Percentiles rank a stretch among this genome's conserved stretches.
phyloP scores from a whole-genome alignment of 2,329 filamentous ascomycete genomes.

The Didymella arachidicola region DNA sequence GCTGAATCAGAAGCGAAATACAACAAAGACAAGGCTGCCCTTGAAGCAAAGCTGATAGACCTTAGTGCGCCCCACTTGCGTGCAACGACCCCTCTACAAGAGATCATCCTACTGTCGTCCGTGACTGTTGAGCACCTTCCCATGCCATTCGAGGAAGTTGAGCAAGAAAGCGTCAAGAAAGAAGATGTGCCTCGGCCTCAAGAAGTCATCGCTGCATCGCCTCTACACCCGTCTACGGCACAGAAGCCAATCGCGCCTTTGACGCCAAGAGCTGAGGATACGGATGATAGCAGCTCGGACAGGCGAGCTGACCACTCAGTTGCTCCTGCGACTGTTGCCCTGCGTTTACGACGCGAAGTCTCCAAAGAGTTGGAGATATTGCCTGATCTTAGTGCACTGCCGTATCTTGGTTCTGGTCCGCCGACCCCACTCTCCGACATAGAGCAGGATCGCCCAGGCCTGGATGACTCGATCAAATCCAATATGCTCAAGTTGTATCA shows the following conservation, averaged over 20 bases:
- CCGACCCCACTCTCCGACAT: conserved; percentile 55
- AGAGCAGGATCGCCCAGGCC: conserved; percentile 49
- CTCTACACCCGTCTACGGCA: conserved; percentile 25
- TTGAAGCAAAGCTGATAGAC: conserved; percentile 55
- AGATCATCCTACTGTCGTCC: conserved; percentile 53
- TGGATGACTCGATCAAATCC: conserved; percentile 47
- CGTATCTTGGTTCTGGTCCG: conserved; percentile 56
- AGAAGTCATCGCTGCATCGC: conserved; percentile 23
- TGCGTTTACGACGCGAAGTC: conserved; percentile 40
- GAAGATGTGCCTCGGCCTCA: conserved; percentile 28
- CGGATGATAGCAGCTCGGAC: conserved; percentile 43
- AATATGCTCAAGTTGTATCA: conserved; percentile 48
- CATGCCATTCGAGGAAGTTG: conserved; percentile 24
- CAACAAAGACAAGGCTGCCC: conserved; percentile 54
- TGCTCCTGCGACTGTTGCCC: conserved; percentile 45
- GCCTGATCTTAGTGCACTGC: conserved; percentile 54
- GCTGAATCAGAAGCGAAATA: conserved; percentile 57
- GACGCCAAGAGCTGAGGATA: conserved; percentile 49
- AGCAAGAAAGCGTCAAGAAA: conserved; percentile 26
- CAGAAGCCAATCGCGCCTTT: conserved; percentile 37
- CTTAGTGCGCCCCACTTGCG: conserved; percentile 53
- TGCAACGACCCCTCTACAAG: conserved; percentile 54
- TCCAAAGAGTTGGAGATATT: conserved; percentile 47
- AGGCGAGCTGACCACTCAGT: conserved; percentile 34
- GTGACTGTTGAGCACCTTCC: conserved; percentile 48